These are phyloP conservation scores for Cordyceps militaris DNA, from an alignment of 2,329 filamentous ascomycete genomes.

Conservation along the genomic window DNA sequence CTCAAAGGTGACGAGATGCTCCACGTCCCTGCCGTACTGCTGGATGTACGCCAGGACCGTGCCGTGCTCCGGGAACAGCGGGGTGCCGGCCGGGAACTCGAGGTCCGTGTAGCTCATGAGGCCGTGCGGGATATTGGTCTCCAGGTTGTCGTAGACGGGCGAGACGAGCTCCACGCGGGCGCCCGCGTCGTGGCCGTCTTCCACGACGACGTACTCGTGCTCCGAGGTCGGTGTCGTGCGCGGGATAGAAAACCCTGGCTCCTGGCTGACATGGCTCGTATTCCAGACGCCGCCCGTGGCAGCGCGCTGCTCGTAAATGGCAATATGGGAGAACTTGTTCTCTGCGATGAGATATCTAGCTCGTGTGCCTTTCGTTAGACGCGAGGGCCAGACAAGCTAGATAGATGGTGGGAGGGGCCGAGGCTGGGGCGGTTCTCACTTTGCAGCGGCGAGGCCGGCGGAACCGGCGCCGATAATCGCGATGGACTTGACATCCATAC, in stretches of 20 bases:
- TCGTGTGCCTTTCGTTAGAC: not conserved
- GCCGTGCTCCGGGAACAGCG: conserved; percentile 60
- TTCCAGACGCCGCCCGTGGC: conserved; percentile 67
- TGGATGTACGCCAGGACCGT: conserved; percentile 60
- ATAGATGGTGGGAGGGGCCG: not conserved
- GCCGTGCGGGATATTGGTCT: conserved; percentile 68
- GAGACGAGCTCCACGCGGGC: conserved; percentile 47
- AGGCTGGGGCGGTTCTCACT: conserved; percentile 20
- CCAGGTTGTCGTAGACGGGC: conserved; percentile 62
- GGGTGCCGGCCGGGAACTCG: conserved; percentile 47
- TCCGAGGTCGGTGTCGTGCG: conserved; percentile 24
- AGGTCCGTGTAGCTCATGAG: conserved; percentile 65
- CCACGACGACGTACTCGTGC: conserved; percentile 36
- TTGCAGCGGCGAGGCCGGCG: conserved; percentile 55
- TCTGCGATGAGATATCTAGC: conserved; percentile 61
- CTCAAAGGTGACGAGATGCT: conserved; percentile 50
- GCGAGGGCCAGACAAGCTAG: not conserved
- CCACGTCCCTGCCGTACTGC: conserved; percentile 54
- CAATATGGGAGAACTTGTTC: conserved; percentile 53
- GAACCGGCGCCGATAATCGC: conserved; percentile 70
- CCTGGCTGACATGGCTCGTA: conserved; percentile 37
- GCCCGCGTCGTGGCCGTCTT: conserved; percentile 21
- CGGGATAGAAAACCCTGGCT: conserved; percentile 23
- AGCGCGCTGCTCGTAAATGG: conserved; percentile 63
- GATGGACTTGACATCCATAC: conserved; percentile 38